Percentiles rank a stretch among this genome's conserved stretches.
Evolutionary conservation across 208 protist species (phyloP).

Genomic region (Acanthamoeba lugdunensis): DNA sequence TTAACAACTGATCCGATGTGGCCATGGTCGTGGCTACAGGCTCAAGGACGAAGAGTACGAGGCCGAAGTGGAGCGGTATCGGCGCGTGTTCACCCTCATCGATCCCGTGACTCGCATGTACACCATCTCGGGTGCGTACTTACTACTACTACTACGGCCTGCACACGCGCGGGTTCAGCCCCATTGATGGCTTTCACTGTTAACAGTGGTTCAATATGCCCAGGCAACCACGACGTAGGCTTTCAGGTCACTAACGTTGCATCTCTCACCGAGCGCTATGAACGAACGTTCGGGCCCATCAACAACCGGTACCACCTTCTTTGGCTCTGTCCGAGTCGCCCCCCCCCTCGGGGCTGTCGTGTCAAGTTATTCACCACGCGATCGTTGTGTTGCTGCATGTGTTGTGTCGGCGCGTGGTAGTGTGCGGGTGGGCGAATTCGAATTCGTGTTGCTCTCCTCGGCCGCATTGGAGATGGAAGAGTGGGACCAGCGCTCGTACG

Average conservation of each 20-base stretch:
- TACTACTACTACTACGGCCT: background rate
- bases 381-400: too few species aligned
- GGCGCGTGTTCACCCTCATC: background rate
- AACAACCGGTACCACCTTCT: background rate
- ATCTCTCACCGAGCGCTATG: background rate
- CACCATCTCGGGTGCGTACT: background rate
- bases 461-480: background rate
- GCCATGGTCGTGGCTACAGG: background rate
- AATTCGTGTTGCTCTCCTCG: constrained; percentile 28
- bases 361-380: too few species aligned
- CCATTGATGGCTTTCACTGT: background rate
- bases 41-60: constrained; percentile 29
- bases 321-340: background rate
- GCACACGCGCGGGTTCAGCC: background rate
- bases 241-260: background rate
- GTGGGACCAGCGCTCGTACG: background rate
- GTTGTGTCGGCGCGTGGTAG: background rate
- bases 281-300: constrained; percentile 3
- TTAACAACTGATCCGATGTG: too few species aligned
- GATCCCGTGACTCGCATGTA: background rate
- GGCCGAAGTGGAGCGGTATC: constrained; percentile 7
- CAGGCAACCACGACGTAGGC: constrained; percentile 49
- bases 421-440: background rate
- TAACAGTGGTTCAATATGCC: background rate
- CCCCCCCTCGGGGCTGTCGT: background rate